Evolutionary conservation across 2,329 filamentous ascomycete genomes (phyloP).

Genomic region (Cladophialophora immunda): DNA sequence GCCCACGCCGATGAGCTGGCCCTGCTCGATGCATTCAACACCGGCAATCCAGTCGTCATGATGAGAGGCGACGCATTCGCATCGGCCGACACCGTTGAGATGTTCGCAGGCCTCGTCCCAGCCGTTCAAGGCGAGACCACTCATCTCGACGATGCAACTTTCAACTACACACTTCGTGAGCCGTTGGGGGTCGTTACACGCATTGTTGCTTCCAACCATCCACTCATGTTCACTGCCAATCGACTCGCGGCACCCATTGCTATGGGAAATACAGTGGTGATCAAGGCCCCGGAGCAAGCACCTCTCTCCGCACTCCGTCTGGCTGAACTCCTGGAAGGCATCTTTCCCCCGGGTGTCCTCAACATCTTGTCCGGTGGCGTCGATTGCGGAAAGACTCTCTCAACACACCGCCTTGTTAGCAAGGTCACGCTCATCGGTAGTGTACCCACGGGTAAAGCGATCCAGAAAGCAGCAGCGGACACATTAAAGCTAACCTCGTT

Average conservation of each 20-base stretch:
- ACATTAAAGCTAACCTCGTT: constrained; percentile 67
- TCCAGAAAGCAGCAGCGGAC: constrained; percentile 50
- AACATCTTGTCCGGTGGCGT: constrained; percentile 46
- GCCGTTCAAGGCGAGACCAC: constrained; percentile 43
- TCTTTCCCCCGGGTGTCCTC: constrained; percentile 52
- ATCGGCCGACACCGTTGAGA: constrained; percentile 39
- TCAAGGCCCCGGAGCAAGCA: constrained; percentile 70
- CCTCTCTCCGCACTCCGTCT: constrained; percentile 62
- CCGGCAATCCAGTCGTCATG: constrained; percentile 43
- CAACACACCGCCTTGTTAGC: constrained; percentile 50
- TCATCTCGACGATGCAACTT: constrained; percentile 55
- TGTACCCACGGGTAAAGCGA: constrained; percentile 47
- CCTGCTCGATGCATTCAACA: constrained; percentile 45
- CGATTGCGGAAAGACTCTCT: constrained; percentile 44
- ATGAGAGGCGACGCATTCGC: constrained; percentile 41
- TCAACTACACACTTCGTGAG: constrained; percentile 80
- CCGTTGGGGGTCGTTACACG: constrained; percentile 80
- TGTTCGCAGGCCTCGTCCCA: constrained; percentile 42
- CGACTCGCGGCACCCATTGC: constrained; percentile 75
- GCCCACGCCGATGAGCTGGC: constrained; percentile 41
- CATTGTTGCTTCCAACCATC: constrained; percentile 86
- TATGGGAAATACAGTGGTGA: constrained; percentile 64
- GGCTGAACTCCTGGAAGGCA: constrained; percentile 45
- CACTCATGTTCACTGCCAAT: constrained; percentile 80
- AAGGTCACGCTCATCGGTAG: constrained; percentile 53